Evolutionary conservation across 345 rosid species (phyloP).

Genomic region (Mangifera indica): DNA sequence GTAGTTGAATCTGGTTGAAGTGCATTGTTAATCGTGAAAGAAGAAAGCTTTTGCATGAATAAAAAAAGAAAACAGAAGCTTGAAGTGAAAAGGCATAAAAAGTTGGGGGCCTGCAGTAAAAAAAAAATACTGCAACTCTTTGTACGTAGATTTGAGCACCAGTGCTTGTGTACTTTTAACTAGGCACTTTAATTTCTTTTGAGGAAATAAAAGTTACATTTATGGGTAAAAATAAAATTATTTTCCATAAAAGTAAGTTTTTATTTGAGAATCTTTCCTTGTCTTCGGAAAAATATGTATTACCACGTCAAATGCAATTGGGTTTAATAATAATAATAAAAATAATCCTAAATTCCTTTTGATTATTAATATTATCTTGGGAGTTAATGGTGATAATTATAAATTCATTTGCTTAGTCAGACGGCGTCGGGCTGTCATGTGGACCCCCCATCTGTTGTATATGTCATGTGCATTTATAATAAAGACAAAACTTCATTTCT

Average conservation of each 20-base stretch:
- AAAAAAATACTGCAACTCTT: not conserved
- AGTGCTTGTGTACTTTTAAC: not conserved
- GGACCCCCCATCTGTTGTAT: slow-evolving; percentile 6
- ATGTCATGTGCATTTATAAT: not conserved
- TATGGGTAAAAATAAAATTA: too few species aligned
- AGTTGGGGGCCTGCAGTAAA: not conserved
- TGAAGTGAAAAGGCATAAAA: not conserved
- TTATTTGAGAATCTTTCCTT: too few species aligned
- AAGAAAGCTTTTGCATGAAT: slow-evolving; percentile 2
- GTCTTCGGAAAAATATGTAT: too few species aligned
- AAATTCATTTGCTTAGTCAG: too few species aligned
- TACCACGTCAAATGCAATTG: too few species aligned
- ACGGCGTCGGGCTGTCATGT: too few species aligned
- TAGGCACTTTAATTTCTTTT: not conserved
- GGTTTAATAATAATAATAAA: too few species aligned
- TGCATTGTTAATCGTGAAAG: not conserved
- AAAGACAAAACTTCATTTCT: slow-evolving; percentile 10
- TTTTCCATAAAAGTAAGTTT: too few species aligned
- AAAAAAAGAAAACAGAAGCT: not conserved
- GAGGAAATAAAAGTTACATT: too few species aligned
- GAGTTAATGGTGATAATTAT: too few species aligned
- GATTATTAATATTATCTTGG: too few species aligned
- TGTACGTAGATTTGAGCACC: not conserved
- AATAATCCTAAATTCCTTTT: too few species aligned
- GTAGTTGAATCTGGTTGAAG: not conserved